Percentiles rank a stretch among this genome's conserved stretches.
phyloP scores from a whole-genome alignment of 2,329 filamentous ascomycete species.

The Nemania sp. region DNA sequence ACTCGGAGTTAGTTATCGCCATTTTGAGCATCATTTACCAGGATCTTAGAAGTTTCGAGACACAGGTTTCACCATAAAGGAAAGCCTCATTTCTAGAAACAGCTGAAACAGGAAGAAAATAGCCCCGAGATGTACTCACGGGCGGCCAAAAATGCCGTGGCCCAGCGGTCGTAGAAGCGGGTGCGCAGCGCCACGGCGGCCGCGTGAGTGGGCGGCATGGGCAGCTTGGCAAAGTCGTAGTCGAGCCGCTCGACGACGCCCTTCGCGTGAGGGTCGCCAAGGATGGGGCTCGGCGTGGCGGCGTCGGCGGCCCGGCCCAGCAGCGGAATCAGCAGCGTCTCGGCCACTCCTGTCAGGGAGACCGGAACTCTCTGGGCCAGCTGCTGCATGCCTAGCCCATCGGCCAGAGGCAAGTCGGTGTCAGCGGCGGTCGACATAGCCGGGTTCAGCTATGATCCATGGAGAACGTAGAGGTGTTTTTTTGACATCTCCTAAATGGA shows the following conservation, averaged over 20 bases:
- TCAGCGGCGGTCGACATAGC: slow-evolving; percentile 22
- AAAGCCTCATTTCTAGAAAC: too few species aligned
- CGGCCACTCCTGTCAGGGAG: slow-evolving; percentile 38
- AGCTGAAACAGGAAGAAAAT: too few species aligned
- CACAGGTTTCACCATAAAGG: too few species aligned
- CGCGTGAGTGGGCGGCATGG: slow-evolving; percentile 34
- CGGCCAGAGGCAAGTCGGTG: not conserved
- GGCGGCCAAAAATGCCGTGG: slow-evolving; percentile 44
- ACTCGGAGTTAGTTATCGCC: too few species aligned
- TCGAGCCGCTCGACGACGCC: slow-evolving; percentile 42
- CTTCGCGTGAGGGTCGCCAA: slow-evolving; percentile 37
- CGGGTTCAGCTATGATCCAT: not conserved
- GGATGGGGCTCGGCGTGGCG: slow-evolving; percentile 42
- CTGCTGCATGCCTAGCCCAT: not conserved
- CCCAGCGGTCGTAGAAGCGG: slow-evolving; percentile 45
- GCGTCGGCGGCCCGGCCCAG: slow-evolving; percentile 45
- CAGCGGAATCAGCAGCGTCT: slow-evolving; percentile 46
- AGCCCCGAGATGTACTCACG: too few species aligned
- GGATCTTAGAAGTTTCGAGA: too few species aligned
- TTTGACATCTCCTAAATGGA: not conserved
- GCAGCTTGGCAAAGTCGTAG: slow-evolving; percentile 43
- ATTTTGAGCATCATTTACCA: too few species aligned
- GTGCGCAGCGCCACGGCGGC: slow-evolving; percentile 35
- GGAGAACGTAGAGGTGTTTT: not conserved
- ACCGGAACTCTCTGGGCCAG: slow-evolving; percentile 15